phyloP scores from a whole-genome alignment of 1,139 yeast genomes.

The Spencermartinsiella ligniputridi region DNA sequence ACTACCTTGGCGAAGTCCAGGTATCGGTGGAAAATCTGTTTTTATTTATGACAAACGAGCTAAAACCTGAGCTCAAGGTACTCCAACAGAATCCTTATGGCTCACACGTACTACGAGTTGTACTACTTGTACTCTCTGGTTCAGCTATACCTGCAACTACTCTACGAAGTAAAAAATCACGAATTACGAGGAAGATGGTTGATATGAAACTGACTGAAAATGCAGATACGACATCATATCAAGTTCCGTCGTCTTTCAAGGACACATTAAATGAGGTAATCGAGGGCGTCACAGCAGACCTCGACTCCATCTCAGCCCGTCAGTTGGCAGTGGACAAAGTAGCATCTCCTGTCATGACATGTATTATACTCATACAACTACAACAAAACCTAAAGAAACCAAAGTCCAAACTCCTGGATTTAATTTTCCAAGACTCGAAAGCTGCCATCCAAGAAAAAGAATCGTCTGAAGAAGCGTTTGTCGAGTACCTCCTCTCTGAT shows the following conservation, averaged over 20 bases:
- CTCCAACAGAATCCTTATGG: constrained; percentile 78
- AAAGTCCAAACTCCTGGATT: constrained; percentile 31
- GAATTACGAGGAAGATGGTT: constrained; percentile 89
- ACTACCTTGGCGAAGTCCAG: constrained; percentile 36
- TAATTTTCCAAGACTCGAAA: background rate
- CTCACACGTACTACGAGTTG: constrained; percentile 76
- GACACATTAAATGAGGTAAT: constrained; percentile 32
- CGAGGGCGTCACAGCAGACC: constrained; percentile 35
- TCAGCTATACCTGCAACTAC: constrained; percentile 76
- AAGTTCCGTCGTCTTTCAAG: constrained; percentile 69
- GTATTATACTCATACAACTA: constrained; percentile 60
- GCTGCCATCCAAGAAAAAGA: constrained; percentile 44
- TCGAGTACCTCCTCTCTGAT: constrained; percentile 79
- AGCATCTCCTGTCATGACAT: constrained; percentile 72
- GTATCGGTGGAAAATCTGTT: constrained; percentile 62
- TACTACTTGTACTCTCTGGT: constrained; percentile 70
- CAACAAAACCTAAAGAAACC: constrained; percentile 22
- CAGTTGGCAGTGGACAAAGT: constrained; percentile 72
- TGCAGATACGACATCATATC: constrained; percentile 46
- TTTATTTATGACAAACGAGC: constrained; percentile 59
- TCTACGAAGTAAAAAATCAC: constrained; percentile 78
- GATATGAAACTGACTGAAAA: constrained; percentile 64
- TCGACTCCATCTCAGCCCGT: constrained; percentile 49
- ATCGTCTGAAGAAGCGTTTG: constrained; percentile 69
- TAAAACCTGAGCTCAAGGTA: constrained; percentile 50